Percentiles rank a stretch among this genome's conserved stretches.
Conservation (phyloP, 257 asterid genomes). For the Ocimum tenuiflorum region DNA sequence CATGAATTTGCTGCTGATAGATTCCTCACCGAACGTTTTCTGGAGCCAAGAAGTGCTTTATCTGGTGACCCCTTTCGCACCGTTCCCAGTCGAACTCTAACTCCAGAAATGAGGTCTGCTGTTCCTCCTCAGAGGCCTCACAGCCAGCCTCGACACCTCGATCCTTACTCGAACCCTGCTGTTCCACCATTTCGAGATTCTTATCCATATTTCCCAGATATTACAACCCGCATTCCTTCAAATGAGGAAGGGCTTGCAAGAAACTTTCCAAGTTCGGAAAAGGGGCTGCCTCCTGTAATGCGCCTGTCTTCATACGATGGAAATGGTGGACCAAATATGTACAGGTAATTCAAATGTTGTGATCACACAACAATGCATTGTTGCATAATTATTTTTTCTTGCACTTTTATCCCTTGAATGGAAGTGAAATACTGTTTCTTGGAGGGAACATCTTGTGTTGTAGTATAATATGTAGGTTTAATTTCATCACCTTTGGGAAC, state of each 20-base stretch:
- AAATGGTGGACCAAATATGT: conserved; percentile 32
- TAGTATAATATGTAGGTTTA: conserved; percentile 9
- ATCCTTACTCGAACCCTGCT: conserved; percentile 25
- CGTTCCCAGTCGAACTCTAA: conserved; percentile 18
- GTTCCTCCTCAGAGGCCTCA: conserved; percentile 23
- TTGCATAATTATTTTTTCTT: background rate
- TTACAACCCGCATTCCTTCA: conserved; percentile 26
- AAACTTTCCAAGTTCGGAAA: conserved; percentile 28
- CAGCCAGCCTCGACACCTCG: conserved; percentile 26
- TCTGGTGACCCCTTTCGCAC: conserved; percentile 16
- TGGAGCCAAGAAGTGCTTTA: conserved; percentile 26
- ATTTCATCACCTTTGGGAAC: background rate
- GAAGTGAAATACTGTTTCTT: background rate
- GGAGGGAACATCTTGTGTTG: conserved; percentile 1
- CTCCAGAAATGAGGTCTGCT: conserved; percentile 20
- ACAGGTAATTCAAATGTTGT: conserved; percentile 31
- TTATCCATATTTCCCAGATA: conserved; percentile 32
- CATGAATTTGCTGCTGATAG: conserved; percentile 22
- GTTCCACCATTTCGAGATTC: conserved; percentile 23
- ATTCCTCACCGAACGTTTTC: conserved; percentile 24
- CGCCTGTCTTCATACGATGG: conserved; percentile 34
- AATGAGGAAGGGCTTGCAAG: conserved; percentile 34
- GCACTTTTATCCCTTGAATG: too few relatives aligned
- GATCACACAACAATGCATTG: background rate
- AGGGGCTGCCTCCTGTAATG: conserved; percentile 37